Percentiles rank a stretch among this genome's conserved stretches.
These are phyloP conservation scores for Aspergillus jensenii DNA, from an alignment of 2,329 filamentous ascomycete genomes.

Conservation along the genomic window DNA sequence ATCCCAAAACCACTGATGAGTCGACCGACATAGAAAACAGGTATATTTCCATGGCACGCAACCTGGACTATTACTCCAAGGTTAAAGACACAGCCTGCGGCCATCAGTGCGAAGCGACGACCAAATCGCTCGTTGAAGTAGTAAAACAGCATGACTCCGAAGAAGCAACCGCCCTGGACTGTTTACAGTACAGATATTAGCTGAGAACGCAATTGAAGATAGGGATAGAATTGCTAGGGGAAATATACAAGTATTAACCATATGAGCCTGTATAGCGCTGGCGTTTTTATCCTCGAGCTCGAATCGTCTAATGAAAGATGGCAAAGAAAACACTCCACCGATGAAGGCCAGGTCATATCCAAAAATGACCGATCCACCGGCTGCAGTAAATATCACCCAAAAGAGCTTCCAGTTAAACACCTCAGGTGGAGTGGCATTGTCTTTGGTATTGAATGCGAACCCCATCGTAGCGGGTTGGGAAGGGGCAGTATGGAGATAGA, in stretches of 20 bases:
- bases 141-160: neutral
- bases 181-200: no score
- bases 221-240: no score
- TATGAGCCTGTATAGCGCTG: neutral
- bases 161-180: neutral
- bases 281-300: neutral
- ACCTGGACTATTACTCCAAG: neutral
- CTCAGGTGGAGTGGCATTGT: neutral
- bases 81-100: neutral
- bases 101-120: neutral
- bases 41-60: neutral
- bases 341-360: neutral
- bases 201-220: no score
- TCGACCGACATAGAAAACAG: neutral
- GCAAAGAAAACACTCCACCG: neutral
- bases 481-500: no score
- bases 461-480: no score
- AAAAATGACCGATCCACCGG: neutral
- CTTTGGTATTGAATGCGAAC: no score
- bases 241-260: neutral
- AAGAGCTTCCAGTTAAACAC: neutral
- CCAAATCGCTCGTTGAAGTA: neutral
- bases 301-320: neutral
- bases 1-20: neutral
- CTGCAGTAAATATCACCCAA: neutral